phyloP scores from a whole-genome alignment of 495 filamentous ascomycete genomes.

The Aeminium ludgeri region DNA sequence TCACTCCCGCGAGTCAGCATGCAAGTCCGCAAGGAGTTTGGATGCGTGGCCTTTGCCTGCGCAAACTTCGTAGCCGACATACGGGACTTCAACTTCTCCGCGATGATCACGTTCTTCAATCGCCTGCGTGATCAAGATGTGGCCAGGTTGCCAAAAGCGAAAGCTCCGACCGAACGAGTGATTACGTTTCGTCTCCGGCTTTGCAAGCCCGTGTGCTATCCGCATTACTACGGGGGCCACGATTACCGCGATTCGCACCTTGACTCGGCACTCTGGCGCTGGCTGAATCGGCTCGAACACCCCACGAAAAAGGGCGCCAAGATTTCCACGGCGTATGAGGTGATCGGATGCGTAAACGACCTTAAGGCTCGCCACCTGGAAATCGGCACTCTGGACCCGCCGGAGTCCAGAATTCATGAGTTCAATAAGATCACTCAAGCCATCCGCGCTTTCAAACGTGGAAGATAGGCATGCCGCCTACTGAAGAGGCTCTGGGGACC shows the following conservation, averaged over 20 bases:
- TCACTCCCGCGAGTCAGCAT: conserved; percentile 1
- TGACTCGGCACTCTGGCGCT: no score
- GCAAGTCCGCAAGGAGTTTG: conserved; percentile 5
- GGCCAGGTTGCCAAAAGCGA: neutral
- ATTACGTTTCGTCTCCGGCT: conserved; percentile 1
- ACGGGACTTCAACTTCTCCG: conserved; percentile 1
- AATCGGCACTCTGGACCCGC: no score
- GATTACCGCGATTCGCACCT: no score
- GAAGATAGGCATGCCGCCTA: no score
- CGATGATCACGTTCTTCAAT: conserved; percentile 8
- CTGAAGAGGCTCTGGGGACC: no score
- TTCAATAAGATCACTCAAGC: no score
- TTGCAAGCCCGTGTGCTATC: neutral
- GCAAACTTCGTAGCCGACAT: neutral
- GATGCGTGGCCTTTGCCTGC: neutral
- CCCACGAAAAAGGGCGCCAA: conserved; percentile 5
- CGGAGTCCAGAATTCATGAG: no score
- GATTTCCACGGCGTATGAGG: neutral
- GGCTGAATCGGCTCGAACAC: conserved; percentile 3
- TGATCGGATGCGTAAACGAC: neutral
- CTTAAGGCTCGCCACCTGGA: no score
- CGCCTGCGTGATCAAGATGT: neutral
- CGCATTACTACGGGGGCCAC: no score
- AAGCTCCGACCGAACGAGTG: neutral
- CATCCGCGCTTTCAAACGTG: no score